phyloP scores from a whole-genome alignment of 2,329 filamentous ascomycete species.

The Fusarium devonianum region DNA sequence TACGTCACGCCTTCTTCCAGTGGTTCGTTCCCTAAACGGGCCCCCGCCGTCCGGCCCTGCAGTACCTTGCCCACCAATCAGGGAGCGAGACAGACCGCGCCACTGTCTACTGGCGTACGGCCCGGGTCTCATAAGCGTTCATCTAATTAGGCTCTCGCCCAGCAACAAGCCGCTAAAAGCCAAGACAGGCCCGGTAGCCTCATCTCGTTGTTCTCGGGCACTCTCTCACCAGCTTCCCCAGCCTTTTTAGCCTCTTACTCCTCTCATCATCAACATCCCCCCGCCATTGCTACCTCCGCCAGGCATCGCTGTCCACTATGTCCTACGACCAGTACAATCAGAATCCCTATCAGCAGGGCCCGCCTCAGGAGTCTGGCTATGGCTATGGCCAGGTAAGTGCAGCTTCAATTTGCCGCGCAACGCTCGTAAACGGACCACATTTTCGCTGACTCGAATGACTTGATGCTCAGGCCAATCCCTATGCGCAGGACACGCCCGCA shows the following conservation, averaged over 20 bases:
- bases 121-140: constrained; percentile 11
- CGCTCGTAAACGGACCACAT: constrained; percentile 11
- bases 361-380: constrained; percentile 56
- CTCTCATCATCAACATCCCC: constrained; percentile 32
- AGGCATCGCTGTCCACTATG: constrained; percentile 53
- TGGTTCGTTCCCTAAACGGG: constrained; percentile 15
- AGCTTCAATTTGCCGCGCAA: constrained; percentile 9
- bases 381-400: constrained; percentile 53
- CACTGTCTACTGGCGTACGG: constrained; percentile 14
- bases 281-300: constrained; percentile 31
- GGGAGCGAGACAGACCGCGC: constrained; percentile 16
- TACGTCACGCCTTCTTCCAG: constrained; percentile 28
- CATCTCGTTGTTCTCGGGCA: constrained; percentile 29
- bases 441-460: constrained; percentile 26
- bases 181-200: constrained; percentile 33
- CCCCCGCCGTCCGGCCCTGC: background rate
- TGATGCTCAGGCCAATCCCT: constrained; percentile 40
- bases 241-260: constrained; percentile 32
- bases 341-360: constrained; percentile 69
- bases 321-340: constrained; percentile 68
- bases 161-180: constrained; percentile 7
- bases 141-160: too few relatives aligned
- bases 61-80: constrained; percentile 15
- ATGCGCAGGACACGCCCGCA: constrained; percentile 39
- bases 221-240: constrained; percentile 15